These are phyloP conservation scores for Tetragonia tetragonoides DNA, from an alignment of 148 eudicot genomes.

Conservation along the genomic window DNA sequence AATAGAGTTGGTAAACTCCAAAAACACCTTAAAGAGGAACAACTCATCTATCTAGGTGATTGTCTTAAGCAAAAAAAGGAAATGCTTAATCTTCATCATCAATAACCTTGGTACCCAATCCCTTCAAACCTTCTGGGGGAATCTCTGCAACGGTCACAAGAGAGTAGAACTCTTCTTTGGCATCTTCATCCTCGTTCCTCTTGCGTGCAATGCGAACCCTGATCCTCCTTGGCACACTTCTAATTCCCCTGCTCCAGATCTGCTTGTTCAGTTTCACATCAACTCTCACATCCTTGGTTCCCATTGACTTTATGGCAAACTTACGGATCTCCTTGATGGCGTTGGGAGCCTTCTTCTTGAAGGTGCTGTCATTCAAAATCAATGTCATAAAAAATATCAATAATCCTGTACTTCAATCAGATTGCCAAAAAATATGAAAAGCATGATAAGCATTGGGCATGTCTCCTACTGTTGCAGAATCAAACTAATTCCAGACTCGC, in stretches of 20 bases:
- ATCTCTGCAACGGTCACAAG: slow-evolving; percentile 82
- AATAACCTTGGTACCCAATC: slow-evolving; percentile 78
- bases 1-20: not conserved
- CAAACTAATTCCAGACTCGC: too few species aligned
- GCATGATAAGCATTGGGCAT: too few species aligned
- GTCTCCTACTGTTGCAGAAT: too few species aligned
- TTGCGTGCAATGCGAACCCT: slow-evolving; percentile 84
- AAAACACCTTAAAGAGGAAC: not conserved
- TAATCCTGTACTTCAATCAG: too few species aligned
- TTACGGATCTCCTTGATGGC: slow-evolving; percentile 75
- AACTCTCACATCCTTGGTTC: slow-evolving; percentile 71
- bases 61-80: not conserved
- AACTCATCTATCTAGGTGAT: slow-evolving; percentile 10
- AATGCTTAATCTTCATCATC: slow-evolving; percentile 69
- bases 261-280: slow-evolving; percentile 85
- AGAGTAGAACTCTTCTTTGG: slow-evolving; percentile 94
- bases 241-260: slow-evolving; percentile 84
- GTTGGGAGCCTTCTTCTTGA: slow-evolving; percentile 86
- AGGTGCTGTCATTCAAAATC: slow-evolving; percentile 41
- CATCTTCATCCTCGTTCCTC: slow-evolving; percentile 94
- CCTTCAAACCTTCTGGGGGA: slow-evolving; percentile 76
- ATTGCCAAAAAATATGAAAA: too few species aligned
- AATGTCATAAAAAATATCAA: not conserved
- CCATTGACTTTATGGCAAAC: slow-evolving; percentile 76
- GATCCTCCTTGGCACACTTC: slow-evolving; percentile 84